Conservation (phyloP, 768 basidiomycete genomes). For the Rubroboletus pulcherrimus region DNA sequence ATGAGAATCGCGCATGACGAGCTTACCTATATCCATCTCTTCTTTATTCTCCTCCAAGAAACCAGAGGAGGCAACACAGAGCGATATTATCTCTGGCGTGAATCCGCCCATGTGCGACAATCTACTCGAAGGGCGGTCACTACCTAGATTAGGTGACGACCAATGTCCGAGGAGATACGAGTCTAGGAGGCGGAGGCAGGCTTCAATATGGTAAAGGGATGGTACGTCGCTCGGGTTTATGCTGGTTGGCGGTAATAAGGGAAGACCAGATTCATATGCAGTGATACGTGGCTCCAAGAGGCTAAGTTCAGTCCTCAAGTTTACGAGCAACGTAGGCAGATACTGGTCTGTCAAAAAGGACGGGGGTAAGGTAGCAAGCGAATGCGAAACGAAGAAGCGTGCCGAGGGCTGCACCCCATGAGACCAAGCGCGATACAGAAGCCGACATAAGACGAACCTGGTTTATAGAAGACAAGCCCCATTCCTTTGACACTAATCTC, state of each 20-base stretch:
- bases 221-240: constrained; percentile 22
- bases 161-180: constrained; percentile 60
- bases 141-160: constrained; percentile 25
- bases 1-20: background rate
- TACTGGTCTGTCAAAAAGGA: constrained; percentile 34
- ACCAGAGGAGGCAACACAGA: constrained; percentile 50
- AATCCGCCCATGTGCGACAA: constrained; percentile 28
- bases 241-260: constrained; percentile 32
- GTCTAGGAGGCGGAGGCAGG: constrained; percentile 60
- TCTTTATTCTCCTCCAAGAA: constrained; percentile 23
- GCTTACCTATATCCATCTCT: constrained; percentile 17
- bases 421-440: constrained; percentile 1
- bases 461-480: constrained; percentile 20
- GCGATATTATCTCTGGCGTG: constrained; percentile 43
- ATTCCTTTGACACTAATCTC: constrained; percentile 34
- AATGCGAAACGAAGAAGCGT: constrained; percentile 49
- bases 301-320: constrained; percentile 36
- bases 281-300: constrained; percentile 37
- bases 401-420: constrained; percentile 43
- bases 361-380: constrained; percentile 48
- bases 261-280: constrained; percentile 40
- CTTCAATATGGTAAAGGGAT: constrained; percentile 46
- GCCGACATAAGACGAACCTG: constrained; percentile 15
- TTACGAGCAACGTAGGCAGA: constrained; percentile 31
- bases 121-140: constrained; percentile 7